Evolutionary conservation across 2,329 filamentous ascomycete species (phyloP).

Genomic region (Epichloe gansuensis): DNA sequence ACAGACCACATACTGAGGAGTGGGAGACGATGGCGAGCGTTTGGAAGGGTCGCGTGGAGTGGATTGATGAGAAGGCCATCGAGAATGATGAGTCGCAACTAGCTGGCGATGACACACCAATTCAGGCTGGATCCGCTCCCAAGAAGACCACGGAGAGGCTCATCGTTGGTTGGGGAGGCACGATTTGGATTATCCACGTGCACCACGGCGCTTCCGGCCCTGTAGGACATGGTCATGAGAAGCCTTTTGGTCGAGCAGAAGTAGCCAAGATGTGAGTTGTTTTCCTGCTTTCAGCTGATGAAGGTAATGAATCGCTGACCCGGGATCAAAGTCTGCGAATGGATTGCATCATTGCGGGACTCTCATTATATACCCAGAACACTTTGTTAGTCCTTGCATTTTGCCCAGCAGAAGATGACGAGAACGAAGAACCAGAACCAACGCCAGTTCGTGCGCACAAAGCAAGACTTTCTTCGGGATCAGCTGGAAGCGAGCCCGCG

Average conservation of each 20-base stretch:
- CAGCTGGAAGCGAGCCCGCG: slow-evolving; percentile 44
- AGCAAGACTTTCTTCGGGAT: slow-evolving; percentile 31
- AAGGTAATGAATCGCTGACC: neutral
- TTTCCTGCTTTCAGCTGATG: neutral
- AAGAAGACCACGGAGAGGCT: slow-evolving; percentile 53
- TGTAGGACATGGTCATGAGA: slow-evolving; percentile 57
- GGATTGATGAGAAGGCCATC: slow-evolving; percentile 78
- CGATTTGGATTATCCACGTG: slow-evolving; percentile 90
- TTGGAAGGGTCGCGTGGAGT: slow-evolving; percentile 86
- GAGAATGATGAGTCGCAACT: slow-evolving; percentile 49
- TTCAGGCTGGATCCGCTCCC: neutral
- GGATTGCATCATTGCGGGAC: slow-evolving; percentile 94
- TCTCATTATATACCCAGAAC: slow-evolving; percentile 90
- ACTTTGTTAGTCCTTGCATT: slow-evolving; percentile 87
- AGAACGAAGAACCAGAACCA: slow-evolving; percentile 26
- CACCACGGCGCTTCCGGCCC: slow-evolving; percentile 58
- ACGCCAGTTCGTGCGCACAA: slow-evolving; percentile 24
- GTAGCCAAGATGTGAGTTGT: slow-evolving; percentile 77
- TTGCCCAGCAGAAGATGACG: slow-evolving; percentile 61
- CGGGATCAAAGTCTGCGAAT: slow-evolving; percentile 59
- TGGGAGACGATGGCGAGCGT: slow-evolving; percentile 97
- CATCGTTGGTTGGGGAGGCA: slow-evolving; percentile 89
- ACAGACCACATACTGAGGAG: slow-evolving; percentile 70
- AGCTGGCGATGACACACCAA: neutral
- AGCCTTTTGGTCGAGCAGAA: slow-evolving; percentile 67